These are phyloP conservation scores for Anthoceros angustus DNA, from an alignment of 225 moss, liverwort and hornwort species.

Conservation along the genomic window DNA sequence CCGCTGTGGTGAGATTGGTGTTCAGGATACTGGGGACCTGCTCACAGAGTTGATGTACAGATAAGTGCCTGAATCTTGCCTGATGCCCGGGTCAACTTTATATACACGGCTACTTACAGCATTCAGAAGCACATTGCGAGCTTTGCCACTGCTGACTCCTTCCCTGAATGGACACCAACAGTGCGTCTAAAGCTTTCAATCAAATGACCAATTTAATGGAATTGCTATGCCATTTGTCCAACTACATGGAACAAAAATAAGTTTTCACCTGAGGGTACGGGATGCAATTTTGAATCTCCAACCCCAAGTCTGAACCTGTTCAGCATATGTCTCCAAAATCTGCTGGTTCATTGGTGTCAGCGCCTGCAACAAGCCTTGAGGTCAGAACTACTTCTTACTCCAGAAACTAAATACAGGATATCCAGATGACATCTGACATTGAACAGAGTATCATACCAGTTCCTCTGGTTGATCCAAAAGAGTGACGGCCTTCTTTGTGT, in stretches of 20 bases:
- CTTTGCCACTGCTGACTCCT: conserved; percentile 16
- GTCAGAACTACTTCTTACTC: not conserved
- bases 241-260: not conserved
- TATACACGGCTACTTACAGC: conserved; percentile 32
- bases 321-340: conserved; percentile 44
- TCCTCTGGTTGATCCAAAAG: conserved; percentile 40
- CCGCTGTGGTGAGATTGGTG: conserved; percentile 50
- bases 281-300: conserved; percentile 45
- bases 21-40: conserved; percentile 89
- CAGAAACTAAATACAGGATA: not conserved
- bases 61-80: not conserved
- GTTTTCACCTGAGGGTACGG: not conserved
- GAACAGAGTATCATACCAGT: conserved; percentile 27
- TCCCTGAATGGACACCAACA: conserved; percentile 6
- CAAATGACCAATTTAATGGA: not conserved
- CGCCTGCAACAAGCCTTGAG: conserved; percentile 23
- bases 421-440: not conserved
- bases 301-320: conserved; percentile 89
- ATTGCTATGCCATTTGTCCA: conserved; percentile 9
- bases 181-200: not conserved
- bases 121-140: conserved; percentile 56
- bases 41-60: not conserved
- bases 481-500: conserved; percentile 29
- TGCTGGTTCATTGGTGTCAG: conserved; percentile 65
- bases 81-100: not conserved